Evolutionary conservation across 2,329 filamentous ascomycete genomes (phyloP), one percentile per base, ranked within the genome.

Genomic region (Colletotrichum sidae): DNA sequence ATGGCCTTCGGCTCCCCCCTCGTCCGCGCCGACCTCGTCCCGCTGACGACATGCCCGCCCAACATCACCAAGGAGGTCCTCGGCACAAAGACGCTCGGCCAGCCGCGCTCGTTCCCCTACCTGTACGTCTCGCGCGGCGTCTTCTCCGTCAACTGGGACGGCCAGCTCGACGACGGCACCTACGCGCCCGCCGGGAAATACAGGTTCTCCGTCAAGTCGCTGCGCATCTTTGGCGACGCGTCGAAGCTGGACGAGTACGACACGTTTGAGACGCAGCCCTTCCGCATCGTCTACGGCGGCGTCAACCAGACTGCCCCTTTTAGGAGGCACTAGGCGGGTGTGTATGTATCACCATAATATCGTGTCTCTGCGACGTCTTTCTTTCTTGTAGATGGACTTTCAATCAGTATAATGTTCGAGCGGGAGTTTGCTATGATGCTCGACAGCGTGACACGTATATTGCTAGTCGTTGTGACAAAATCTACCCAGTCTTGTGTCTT

Each of bases 201-300:
- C 73, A 82, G 80, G 72, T 75, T 87, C 54, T 76, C 76, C 1
- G 75, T 86, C 37, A 79, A 79, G 61, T 81, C 84, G 2, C 72
- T 88, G 67, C 80, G 79, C 64, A 79, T 88, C 64, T 85, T 83
- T 70, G 85, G 85, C 6, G 77, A 87, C 61, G 72, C 74, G 39
- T 72, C 75, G 12, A 76, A 80, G 60, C 65, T 75, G 2, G 74
- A 72, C 4, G 82, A 87, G 53, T 88, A 84, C 74, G 84, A 87
- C 34, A 70, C 75, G 1, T 71, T 72, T 25, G 77, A 81, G 69
- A 78, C 82, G 10, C 70, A 72, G 0, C 59, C 76, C 1, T 84
- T 88, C 65, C 70, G 72, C n/a, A 80, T 87, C 53, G 71, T 72
- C 42, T 87, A 86, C 55, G 57, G 63, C 6, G 63, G 52, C 10